These are phyloP conservation scores for Aspergillus costaricaensis DNA, from an alignment of 2,329 filamentous ascomycete genomes.

Conservation along the genomic window DNA sequence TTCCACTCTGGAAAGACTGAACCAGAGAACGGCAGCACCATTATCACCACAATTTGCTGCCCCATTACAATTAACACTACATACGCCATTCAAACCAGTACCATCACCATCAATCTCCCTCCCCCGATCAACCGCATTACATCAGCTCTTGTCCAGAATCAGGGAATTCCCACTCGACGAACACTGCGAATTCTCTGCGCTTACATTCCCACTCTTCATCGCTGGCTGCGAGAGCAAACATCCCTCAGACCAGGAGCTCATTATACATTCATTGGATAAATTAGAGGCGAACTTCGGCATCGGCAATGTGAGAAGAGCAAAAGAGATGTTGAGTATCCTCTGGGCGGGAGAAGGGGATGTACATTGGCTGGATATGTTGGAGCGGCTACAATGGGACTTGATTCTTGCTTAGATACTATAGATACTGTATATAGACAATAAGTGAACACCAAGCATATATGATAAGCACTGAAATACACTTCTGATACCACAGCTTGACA, in stretches of 20 bases:
- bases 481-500: too few relatives aligned
- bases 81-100: too few relatives aligned
- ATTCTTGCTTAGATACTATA: slow-evolving; percentile 30
- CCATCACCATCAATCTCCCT: slow-evolving; percentile 25
- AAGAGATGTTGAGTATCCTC: slow-evolving; percentile 32
- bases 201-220: slow-evolving; percentile 43
- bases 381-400: slow-evolving; percentile 36
- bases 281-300: slow-evolving; percentile 40
- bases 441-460: too few relatives aligned
- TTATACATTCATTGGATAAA: slow-evolving; percentile 29
- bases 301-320: slow-evolving; percentile 37
- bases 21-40: neutral
- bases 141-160: slow-evolving; percentile 30
- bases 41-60: neutral
- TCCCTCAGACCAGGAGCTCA: slow-evolving; percentile 24
- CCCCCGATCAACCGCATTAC: slow-evolving; percentile 32
- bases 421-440: too few relatives aligned
- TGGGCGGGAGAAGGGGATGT: slow-evolving; percentile 25
- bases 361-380: slow-evolving; percentile 38
- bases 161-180: slow-evolving; percentile 31
- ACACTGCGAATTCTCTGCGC: slow-evolving; percentile 40
- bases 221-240: slow-evolving; percentile 35
- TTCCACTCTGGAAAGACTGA: slow-evolving; percentile 36
- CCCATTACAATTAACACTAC: too few relatives aligned
- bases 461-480: too few relatives aligned